These are phyloP conservation scores for Carex scoparia DNA, from an alignment of 176 grass and related monocot species.

Conservation along the genomic window DNA sequence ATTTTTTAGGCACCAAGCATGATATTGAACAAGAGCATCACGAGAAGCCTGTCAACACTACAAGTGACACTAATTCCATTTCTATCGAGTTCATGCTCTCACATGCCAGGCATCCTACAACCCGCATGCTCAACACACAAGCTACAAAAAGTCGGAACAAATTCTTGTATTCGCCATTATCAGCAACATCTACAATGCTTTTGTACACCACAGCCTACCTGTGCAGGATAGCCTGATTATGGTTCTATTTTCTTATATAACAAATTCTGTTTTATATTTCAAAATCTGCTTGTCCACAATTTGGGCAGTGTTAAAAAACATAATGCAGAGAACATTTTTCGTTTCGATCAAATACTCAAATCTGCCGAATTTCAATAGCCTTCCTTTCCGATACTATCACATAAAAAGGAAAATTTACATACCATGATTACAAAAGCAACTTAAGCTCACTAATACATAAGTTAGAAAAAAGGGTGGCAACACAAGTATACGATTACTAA, in stretches of 20 bases:
- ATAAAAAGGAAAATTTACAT: not conserved
- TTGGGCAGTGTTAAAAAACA: not conserved
- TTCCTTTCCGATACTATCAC: not conserved
- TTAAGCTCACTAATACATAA: not conserved
- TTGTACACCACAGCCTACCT: slow-evolving; percentile 26
- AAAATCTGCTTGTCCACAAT: not conserved
- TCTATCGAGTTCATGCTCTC: slow-evolving; percentile 32
- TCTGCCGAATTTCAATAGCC: not conserved
- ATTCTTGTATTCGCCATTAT: slow-evolving; percentile 24
- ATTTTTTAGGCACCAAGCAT: slow-evolving; percentile 21
- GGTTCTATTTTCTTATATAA: not conserved
- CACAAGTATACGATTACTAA: not conserved
- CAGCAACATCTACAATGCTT: slow-evolving; percentile 36
- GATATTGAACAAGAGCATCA: slow-evolving; percentile 37
- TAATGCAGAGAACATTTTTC: not conserved
- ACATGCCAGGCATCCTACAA: too few species aligned
- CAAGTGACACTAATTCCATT: not conserved
- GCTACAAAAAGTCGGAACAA: not conserved
- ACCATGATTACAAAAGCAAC: not conserved
- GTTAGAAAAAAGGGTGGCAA: not conserved
- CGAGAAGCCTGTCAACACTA: slow-evolving; percentile 37
- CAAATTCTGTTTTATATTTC: not conserved
- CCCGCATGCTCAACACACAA: not conserved
- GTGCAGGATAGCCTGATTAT: not conserved
- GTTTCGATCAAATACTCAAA: not conserved